Base-by-base conservation (phyloP, 768 basidiomycete species). In the Leccinum ochraceum region DNA sequence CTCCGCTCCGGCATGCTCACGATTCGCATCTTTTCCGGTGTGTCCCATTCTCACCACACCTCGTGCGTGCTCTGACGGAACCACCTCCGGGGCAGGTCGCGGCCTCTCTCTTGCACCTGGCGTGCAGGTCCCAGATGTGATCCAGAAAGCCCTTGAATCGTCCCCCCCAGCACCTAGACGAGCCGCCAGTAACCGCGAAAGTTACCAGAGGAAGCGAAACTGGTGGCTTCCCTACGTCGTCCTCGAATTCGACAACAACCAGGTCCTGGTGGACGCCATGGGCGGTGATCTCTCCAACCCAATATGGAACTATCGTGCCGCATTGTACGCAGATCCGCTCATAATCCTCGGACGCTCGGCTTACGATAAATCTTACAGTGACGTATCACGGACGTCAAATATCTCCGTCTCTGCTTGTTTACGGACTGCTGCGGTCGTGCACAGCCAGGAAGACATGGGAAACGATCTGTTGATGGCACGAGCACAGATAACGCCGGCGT, bases 151-250 rank as follows among this genome's bases (percentile, higher is more conserved):
- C 5, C 81, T 97, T 50, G 85, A 87, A 59, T 80, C 83, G 17
- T 77, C 81, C 6, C 83, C 81, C 6, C 81, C 84, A 4, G 76
- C 83, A 8, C 71, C 80, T 13, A 79, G 86, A 53, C 80, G 79
- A 51, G 83, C 85, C 7, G 82, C 84, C 6, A 88, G 86, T 74
- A 89, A 92, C 73, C 84, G 95, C 50, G 96, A 98, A 68, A 95
- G 92, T 70, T 78, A 95, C 26, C 95, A 96, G 73, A 83, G 97
- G 65, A 93, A 88, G 75, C 93, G 95, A 61, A 90, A 88, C 76
- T 89, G 90, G 89, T 95, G 91, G 92, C 83, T 99, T 37, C 97
- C 97, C 30, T 98, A 91, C 67, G 91, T 98, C 72, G 97, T 98
- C 46, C 87, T 99, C 66, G 95, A 98, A 77, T 96, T 95, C 79